A percentile compares a stretch with the other conserved stretches of the same genome.
Conservation (phyloP, 1,284 basidiomycete genomes). For the Rhodotorula sp. region DNA sequence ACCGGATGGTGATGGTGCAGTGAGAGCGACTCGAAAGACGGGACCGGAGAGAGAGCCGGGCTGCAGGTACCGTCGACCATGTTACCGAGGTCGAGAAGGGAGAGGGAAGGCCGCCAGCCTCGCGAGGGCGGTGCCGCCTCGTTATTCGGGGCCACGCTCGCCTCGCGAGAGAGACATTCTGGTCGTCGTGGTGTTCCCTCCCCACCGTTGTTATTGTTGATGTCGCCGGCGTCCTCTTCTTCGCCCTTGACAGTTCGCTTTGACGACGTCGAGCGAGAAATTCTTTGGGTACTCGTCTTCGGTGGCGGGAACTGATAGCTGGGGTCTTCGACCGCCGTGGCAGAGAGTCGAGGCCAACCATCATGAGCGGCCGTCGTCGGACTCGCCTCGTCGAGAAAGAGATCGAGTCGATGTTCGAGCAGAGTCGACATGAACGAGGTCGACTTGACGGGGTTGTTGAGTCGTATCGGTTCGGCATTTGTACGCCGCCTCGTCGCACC, state of each 20-base stretch:
- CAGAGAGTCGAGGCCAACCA: constrained; percentile 23
- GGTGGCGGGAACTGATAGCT: too few relatives aligned
- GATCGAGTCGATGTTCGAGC: constrained; percentile 54
- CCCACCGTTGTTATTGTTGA: not conserved
- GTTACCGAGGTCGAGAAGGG: constrained; percentile 16
- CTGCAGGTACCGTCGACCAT: not conserved
- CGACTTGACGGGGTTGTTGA: constrained; percentile 52
- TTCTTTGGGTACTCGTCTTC: too few relatives aligned
- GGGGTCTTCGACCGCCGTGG: not conserved
- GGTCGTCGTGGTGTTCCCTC: not conserved
- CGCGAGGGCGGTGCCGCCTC: not conserved
- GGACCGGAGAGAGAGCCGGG: constrained; percentile 16
- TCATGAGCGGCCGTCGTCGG: not conserved
- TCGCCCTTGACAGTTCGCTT: not conserved
- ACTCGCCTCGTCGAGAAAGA: constrained; percentile 44
- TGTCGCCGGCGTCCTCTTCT: not conserved
- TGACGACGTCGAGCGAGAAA: constrained; percentile 2
- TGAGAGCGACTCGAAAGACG: constrained; percentile 43
- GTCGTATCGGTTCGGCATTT: constrained; percentile 1
- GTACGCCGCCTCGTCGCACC: not conserved
- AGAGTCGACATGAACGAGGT: constrained; percentile 54
- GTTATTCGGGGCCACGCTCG: not conserved
- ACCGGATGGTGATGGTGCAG: constrained; percentile 38
- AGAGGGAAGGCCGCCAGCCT: constrained; percentile 26
- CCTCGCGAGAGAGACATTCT: not conserved